Evolutionary conservation across 1,139 yeast genomes (phyloP), one percentile per base, ranked within the genome.

Genomic region (Candida glucosophila): DNA sequence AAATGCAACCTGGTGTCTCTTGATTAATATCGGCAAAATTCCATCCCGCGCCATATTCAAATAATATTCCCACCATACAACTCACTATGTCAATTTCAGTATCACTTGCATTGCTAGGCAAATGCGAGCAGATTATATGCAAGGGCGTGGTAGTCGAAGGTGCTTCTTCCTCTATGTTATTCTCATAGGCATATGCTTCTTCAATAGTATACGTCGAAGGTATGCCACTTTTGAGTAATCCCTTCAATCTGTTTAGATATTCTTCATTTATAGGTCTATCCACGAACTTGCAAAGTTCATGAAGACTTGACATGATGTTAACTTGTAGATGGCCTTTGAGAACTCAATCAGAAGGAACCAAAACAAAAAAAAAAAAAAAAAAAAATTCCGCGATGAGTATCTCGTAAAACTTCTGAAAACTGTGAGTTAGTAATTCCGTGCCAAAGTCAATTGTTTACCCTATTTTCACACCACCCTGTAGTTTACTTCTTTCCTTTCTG

Each of bases 21-120:
- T 70, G 62, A 35, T 77, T 71, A 30, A 59, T 64, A 44, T 81
- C 90, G 5, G 72, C 58, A 33, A 77, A 61, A 42, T 77, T 77
- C 96, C 96, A 88, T 6, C 93, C 94, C 0, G 94, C 95, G 9
- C 97, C 97, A 48, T 76, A 79, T 43, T 82, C 76, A 40, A 88
- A 76, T 30, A 88, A 52, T 9, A 58, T 63, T 19, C 73, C 73
- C 30, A 83, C 74, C 73, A 86, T 63, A 12, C 56, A 48, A 18
- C 52, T 37, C 0, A 80, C 71, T 1, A 72, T 61, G 1, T 41
- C 44, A 15, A 55, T 35, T 41, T 80, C 86, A 0, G 54, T 66
- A 1, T 41, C 41, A 1, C 52, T 38, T 5, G 52, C 34, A 39
- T 71, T 73, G 5, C 22, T 15, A 0, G 86, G 83, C 7, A 76